A percentile compares a stretch with the other conserved stretches of the same genome.
These are phyloP conservation scores for Cylindrodendrum hubeiense DNA, from an alignment of 2,329 filamentous ascomycete genomes.

Conservation along the genomic window DNA sequence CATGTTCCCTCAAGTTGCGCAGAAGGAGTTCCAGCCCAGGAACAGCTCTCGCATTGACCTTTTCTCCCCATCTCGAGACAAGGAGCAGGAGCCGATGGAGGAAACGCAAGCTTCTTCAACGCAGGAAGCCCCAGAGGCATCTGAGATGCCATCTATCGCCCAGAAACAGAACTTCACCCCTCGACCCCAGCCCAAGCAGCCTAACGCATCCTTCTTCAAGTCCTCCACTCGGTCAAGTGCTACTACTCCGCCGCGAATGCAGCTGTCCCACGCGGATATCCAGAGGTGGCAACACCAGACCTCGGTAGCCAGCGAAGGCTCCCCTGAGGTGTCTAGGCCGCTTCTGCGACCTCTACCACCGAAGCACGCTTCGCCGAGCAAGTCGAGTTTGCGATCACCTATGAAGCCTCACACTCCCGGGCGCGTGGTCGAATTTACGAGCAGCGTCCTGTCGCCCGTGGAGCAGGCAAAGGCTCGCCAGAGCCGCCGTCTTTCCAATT, in stretches of 20 bases:
- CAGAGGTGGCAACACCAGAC: slow-evolving; percentile 57
- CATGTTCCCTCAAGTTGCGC: slow-evolving; percentile 54
- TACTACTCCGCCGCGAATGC: slow-evolving; percentile 55
- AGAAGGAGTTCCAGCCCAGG: slow-evolving; percentile 49
- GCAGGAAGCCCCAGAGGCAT: slow-evolving; percentile 46
- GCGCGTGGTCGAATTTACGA: slow-evolving; percentile 69
- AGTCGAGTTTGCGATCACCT: slow-evolving; percentile 69
- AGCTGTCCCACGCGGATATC: slow-evolving; percentile 57
- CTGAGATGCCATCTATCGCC: slow-evolving; percentile 51
- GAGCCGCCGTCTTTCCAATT: slow-evolving; percentile 46
- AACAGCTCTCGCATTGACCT: slow-evolving; percentile 48
- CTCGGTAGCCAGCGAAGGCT: slow-evolving; percentile 52
- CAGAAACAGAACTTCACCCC: slow-evolving; percentile 66
- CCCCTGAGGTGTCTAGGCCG: slow-evolving; percentile 52
- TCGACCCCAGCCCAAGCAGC: slow-evolving; percentile 50
- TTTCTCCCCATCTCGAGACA: slow-evolving; percentile 50
- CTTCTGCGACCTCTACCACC: slow-evolving; percentile 63
- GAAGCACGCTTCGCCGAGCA: slow-evolving; percentile 65
- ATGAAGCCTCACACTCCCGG: slow-evolving; percentile 70
- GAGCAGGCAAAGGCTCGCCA: slow-evolving; percentile 54
- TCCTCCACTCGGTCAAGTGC: slow-evolving; percentile 44
- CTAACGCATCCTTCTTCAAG: slow-evolving; percentile 54
- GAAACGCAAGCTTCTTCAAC: slow-evolving; percentile 14
- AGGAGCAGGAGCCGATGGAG: slow-evolving; percentile 16
- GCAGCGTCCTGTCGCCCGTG: slow-evolving; percentile 61